Evolutionary conservation across 139 green algal genomes (phyloP).

Genomic region (Coccomyxa sp.): DNA sequence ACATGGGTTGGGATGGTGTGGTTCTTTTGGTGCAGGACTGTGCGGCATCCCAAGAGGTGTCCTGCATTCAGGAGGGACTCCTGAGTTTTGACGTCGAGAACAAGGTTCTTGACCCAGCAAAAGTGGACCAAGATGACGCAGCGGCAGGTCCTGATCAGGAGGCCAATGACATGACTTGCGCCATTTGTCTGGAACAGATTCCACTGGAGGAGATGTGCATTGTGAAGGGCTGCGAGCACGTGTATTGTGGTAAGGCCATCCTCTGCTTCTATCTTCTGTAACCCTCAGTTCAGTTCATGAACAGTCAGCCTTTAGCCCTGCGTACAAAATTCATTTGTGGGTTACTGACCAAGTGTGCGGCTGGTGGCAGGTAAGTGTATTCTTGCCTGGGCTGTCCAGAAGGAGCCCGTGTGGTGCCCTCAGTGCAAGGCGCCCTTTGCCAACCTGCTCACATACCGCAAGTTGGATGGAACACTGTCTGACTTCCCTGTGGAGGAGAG

Average conservation of each 20-base stretch:
- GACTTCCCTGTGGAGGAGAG: constrained; percentile 75
- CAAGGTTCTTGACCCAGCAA: too few relatives aligned
- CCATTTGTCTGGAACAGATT: constrained; percentile 73
- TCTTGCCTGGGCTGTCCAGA: constrained; percentile 69
- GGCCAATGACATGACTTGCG: constrained; percentile 61
- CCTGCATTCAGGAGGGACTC: background rate
- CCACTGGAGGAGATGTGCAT: constrained; percentile 50
- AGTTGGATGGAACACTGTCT: constrained; percentile 66
- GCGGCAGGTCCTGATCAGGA: background rate
- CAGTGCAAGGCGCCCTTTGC: constrained; percentile 68
- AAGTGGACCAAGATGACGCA: too few relatives aligned
- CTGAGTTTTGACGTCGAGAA: background rate
- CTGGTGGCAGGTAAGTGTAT: constrained; percentile 64
- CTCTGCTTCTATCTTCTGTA: background rate
- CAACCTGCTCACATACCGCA: constrained; percentile 29
- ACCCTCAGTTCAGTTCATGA: background rate
- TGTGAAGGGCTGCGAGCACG: constrained; percentile 78
- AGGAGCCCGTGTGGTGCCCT: constrained; percentile 63
- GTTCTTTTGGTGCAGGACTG: too few relatives aligned
- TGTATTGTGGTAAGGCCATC: constrained; percentile 64
- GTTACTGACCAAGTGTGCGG: too few relatives aligned
- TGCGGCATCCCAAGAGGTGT: too few relatives aligned
- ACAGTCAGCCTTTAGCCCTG: too few relatives aligned
- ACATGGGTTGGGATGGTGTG: too few relatives aligned
- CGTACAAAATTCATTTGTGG: too few relatives aligned